phyloP scores from a whole-genome alignment of 257 asterid genomes.

The Nicotiana attenuata region DNA sequence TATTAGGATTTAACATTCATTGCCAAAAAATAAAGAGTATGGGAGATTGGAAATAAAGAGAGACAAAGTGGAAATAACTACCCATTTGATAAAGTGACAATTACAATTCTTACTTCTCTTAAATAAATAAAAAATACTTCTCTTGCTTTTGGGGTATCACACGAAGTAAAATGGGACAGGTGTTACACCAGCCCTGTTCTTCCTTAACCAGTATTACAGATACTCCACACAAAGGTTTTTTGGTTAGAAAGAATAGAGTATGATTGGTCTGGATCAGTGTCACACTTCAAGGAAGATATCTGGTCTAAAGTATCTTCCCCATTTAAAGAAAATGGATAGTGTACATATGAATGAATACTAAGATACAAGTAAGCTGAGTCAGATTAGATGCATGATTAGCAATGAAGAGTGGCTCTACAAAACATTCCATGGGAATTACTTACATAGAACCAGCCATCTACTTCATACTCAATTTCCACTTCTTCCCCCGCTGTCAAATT shows the following conservation, averaged over 20 bases:
- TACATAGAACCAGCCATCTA: constrained; percentile 98
- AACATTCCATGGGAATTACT: constrained; percentile 33
- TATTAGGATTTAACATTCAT: not conserved
- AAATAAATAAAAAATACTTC: not conserved
- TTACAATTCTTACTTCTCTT: not conserved
- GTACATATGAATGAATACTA: not conserved
- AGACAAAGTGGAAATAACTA: not conserved
- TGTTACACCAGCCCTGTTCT: not conserved
- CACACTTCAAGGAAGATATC: not conserved
- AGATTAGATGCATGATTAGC: constrained; percentile 2
- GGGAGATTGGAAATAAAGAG: not conserved
- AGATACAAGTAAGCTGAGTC: not conserved
- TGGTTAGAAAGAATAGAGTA: not conserved
- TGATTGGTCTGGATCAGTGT: not conserved
- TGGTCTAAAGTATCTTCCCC: not conserved
- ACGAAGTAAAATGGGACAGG: not conserved
- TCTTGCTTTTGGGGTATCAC: not conserved
- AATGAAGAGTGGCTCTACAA: not conserved
- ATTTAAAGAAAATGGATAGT: not conserved
- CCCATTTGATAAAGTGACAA: not conserved
- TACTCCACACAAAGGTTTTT: not conserved
- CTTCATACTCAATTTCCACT: constrained; percentile 90
- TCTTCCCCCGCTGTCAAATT: constrained; percentile 92
- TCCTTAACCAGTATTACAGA: not conserved
- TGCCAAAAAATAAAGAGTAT: not conserved